These are phyloP conservation scores for Salvia rosmarinus DNA, from an alignment of 257 asterid genomes.

Conservation along the genomic window DNA sequence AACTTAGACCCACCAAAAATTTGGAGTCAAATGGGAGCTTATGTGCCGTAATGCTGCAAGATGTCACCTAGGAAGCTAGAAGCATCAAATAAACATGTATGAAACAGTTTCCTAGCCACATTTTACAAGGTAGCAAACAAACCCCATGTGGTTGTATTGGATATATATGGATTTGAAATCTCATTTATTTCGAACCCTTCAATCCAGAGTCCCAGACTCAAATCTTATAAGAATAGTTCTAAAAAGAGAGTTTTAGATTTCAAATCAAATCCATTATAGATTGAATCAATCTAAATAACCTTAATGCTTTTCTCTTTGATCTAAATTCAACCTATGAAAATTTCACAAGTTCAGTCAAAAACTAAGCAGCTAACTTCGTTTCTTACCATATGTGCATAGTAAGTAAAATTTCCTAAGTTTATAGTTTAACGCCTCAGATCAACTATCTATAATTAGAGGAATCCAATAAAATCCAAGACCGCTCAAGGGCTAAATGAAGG, in stretches of 20 bases:
- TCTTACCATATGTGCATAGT: not conserved
- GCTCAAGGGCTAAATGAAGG: conserved; percentile 24
- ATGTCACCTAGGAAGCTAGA: not conserved
- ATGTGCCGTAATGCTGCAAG: not conserved
- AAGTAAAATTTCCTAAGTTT: not conserved
- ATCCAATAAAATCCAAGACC: not conserved
- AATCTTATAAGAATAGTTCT: not conserved
- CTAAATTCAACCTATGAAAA: not conserved
- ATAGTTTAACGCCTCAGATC: not conserved
- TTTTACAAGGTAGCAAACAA: not conserved
- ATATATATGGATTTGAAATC: not conserved
- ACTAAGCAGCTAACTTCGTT: not conserved
- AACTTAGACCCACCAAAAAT: not conserved
- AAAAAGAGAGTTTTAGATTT: not conserved
- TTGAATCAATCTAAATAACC: not conserved
- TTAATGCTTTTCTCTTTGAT: not conserved
- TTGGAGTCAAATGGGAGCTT: not conserved
- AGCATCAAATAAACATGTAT: not conserved
- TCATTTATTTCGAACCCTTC: not conserved
- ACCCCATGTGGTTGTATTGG: not conserved
- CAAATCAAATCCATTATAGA: not conserved
- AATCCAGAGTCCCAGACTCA: not conserved
- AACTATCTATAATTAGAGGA: no score
- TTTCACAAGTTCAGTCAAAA: not conserved
- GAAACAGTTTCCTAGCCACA: not conserved